A percentile compares a stretch with the other conserved stretches of the same genome.
phyloP scores from a whole-genome alignment of 2,329 filamentous ascomycete genomes.

The Calonectria multiphialidica region DNA sequence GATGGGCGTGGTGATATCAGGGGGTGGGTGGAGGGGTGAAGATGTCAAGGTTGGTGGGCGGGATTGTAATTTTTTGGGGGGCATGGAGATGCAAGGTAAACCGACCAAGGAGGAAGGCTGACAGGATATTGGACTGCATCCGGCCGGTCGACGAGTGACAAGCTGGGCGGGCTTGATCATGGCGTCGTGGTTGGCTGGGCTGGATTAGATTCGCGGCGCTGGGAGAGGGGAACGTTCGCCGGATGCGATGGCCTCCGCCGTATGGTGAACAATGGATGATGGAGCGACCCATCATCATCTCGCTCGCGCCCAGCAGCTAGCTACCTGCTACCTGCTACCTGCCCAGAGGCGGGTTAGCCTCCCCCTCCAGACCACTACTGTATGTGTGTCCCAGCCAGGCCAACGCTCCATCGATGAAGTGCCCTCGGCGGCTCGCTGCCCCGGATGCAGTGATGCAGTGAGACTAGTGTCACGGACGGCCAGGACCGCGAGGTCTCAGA shows the following conservation, averaged over 20 bases:
- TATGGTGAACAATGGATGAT: neutral
- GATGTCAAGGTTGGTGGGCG: conserved; percentile 3
- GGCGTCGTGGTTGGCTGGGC: conserved; percentile 24
- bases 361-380: neutral
- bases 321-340: neutral
- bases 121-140: conserved; percentile 17
- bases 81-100: conserved; percentile 2
- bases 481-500: conserved; percentile 6
- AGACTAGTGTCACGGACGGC: conserved; percentile 24
- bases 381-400: neutral
- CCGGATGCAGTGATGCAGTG: conserved; percentile 22
- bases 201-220: neutral
- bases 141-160: conserved; percentile 7
- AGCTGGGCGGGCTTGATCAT: conserved; percentile 23
- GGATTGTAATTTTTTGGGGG: conserved; percentile 1
- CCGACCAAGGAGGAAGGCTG: conserved; percentile 11
- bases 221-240: conserved; percentile 29
- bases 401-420: conserved; percentile 9
- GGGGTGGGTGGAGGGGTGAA: conserved; percentile 2
- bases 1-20: conserved; percentile 8
- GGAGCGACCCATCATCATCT: conserved; percentile 19
- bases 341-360: neutral
- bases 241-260: conserved; percentile 36
- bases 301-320: neutral
- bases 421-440: conserved; percentile 12